These are phyloP conservation scores for Suhomyces wounanorum DNA, from an alignment of 1,139 yeast species.

Conservation along the genomic window DNA sequence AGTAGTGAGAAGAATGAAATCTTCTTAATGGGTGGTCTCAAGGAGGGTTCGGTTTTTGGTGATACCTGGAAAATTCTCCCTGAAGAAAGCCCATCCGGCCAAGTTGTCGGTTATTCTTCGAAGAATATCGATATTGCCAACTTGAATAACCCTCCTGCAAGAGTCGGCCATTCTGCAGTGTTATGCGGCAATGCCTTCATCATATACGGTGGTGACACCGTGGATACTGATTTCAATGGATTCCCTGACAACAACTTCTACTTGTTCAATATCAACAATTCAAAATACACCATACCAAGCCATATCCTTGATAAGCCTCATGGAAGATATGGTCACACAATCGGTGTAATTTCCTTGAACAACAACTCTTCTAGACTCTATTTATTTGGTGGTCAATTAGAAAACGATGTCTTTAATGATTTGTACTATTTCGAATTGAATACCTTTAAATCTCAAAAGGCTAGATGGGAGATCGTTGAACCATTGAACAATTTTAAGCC, in stretches of 20 bases:
- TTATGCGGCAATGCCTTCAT: constrained; percentile 94
- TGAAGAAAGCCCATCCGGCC: constrained; percentile 29
- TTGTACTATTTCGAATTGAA: constrained; percentile 84
- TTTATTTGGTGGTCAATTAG: constrained; percentile 94
- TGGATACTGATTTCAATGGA: constrained; percentile 76
- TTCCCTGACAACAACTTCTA: constrained; percentile 87
- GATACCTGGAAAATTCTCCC: constrained; percentile 85
- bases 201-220: constrained; percentile 95
- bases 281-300: constrained; percentile 86
- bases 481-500: constrained; percentile 61
- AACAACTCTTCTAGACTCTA: constrained; percentile 73
- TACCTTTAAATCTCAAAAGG: constrained; percentile 79
- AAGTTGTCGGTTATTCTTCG: constrained; percentile 48
- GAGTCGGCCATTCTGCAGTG: constrained; percentile 94
- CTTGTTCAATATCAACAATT: constrained; percentile 84
- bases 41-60: constrained; percentile 90
- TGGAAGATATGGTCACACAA: constrained; percentile 93
- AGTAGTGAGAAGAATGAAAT: constrained; percentile 81
- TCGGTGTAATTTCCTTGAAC: constrained; percentile 59
- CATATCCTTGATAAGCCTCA: constrained; percentile 83
- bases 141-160: constrained; percentile 78
- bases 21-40: constrained; percentile 91
- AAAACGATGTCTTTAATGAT: constrained; percentile 83
- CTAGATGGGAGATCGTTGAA: constrained; percentile 77
- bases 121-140: constrained; percentile 59